Evolutionary conservation across 2,329 filamentous ascomycete genomes (phyloP).

Genomic region (Harringtonia aguacate): DNA sequence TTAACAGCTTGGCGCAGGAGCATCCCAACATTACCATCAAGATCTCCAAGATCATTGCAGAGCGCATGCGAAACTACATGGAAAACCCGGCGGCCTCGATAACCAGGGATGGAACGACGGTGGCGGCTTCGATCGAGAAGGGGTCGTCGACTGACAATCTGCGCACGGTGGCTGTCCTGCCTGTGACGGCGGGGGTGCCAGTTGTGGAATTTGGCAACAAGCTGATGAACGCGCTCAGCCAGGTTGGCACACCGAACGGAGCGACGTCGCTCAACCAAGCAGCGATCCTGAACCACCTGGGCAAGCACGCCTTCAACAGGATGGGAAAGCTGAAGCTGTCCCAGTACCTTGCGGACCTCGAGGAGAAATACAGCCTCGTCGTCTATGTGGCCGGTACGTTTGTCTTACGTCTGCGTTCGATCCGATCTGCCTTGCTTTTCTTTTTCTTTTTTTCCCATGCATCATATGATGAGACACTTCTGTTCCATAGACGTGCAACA

Average conservation of each 20-base stretch:
- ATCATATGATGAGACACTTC: slow-evolving; percentile 41
- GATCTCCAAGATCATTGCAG: slow-evolving; percentile 96
- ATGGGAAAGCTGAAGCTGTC: slow-evolving; percentile 96
- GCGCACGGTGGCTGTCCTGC: slow-evolving; percentile 83
- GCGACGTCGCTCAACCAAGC: slow-evolving; percentile 89
- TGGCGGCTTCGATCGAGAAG: slow-evolving; percentile 49
- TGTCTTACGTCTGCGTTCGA: neutral
- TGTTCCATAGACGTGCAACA: slow-evolving; percentile 35
- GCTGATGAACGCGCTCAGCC: slow-evolving; percentile 74
- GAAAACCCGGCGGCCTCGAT: slow-evolving; percentile 66
- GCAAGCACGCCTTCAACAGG: slow-evolving; percentile 89
- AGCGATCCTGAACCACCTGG: slow-evolving; percentile 87
- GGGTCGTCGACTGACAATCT: slow-evolving; percentile 84
- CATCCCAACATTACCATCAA: slow-evolving; percentile 98
- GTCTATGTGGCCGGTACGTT: slow-evolving; percentile 74
- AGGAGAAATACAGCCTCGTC: slow-evolving; percentile 94
- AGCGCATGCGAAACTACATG: slow-evolving; percentile 80
- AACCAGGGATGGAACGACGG: slow-evolving; percentile 48
- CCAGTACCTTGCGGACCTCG: slow-evolving; percentile 90
- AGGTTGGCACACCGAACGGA: slow-evolving; percentile 82
- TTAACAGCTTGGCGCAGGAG: slow-evolving; percentile 95
- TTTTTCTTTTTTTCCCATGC: neutral
- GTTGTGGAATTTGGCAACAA: slow-evolving; percentile 92
- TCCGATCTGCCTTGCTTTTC: neutral
- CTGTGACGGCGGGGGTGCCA: slow-evolving; percentile 82